phyloP scores from a whole-genome alignment of 2,329 filamentous ascomycete species.

The Neofusicoccum umdonicola region DNA sequence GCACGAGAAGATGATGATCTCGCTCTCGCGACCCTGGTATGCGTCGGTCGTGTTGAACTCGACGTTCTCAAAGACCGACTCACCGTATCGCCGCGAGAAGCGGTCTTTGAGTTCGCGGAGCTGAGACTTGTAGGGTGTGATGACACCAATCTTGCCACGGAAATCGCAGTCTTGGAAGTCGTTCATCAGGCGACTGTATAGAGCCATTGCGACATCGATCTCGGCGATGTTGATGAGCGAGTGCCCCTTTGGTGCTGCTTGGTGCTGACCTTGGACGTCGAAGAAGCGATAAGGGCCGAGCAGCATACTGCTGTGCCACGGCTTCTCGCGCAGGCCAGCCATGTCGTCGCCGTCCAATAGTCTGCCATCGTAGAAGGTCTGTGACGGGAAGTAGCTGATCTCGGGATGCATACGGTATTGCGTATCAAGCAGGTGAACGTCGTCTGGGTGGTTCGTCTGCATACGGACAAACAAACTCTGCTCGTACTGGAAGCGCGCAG shows the following conservation, averaged over 20 bases:
- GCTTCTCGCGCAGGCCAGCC: conserved; percentile 68
- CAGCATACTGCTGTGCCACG: conserved; percentile 80
- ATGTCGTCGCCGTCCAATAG: conserved; percentile 84
- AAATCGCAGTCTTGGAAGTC: conserved; percentile 71
- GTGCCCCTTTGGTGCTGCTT: conserved; percentile 75
- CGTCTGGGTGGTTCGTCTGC: conserved; percentile 85
- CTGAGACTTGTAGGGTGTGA: conserved; percentile 97
- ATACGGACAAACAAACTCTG: conserved; percentile 98
- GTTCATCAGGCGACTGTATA: conserved; percentile 74
- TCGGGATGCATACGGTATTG: conserved; percentile 99
- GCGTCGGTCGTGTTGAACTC: conserved; percentile 99
- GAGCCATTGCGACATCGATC: conserved; percentile 77
- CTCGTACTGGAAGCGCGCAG: conserved; percentile 89
- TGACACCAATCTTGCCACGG: conserved; percentile 86
- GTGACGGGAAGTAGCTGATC: conserved; percentile 87
- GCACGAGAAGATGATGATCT: conserved; percentile 98
- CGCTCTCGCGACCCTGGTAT: conserved; percentile 93
- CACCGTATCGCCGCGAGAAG: conserved; percentile 72
- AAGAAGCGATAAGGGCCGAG: conserved; percentile 96
- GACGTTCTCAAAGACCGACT: conserved; percentile 70
- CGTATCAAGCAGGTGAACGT: conserved; percentile 91
- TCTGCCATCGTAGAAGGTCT: conserved; percentile 86
- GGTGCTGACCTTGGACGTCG: conserved; percentile 86
- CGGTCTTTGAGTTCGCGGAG: conserved; percentile 73
- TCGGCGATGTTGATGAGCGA: conserved; percentile 89